Conservation (phyloP, 202 grass and related monocot species). For the Panicum hallii region DNA sequence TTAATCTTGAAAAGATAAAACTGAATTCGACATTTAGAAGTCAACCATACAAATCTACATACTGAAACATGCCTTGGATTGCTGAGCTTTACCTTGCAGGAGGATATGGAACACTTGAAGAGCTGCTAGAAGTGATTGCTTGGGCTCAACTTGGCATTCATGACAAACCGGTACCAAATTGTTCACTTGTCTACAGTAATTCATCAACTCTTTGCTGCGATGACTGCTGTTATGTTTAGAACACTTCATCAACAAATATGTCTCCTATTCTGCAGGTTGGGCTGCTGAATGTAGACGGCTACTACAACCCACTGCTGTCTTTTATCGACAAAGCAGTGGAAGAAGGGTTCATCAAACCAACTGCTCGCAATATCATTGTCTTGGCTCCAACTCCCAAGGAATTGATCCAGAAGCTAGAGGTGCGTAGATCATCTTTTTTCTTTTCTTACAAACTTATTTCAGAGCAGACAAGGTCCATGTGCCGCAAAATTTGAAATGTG, state of each 20-base stretch:
- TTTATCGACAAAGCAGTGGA: conserved; percentile 77
- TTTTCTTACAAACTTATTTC: not conserved
- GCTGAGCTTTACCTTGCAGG: conserved; percentile 45
- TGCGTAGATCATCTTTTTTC: not conserved
- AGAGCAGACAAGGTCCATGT: not conserved
- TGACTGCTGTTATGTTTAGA: not conserved
- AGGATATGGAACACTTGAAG: conserved; percentile 70
- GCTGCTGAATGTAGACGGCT: conserved; percentile 70
- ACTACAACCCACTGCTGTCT: conserved; percentile 61
- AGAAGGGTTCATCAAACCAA: conserved; percentile 69
- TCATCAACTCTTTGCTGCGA: not conserved
- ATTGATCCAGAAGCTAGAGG: conserved; percentile 26
- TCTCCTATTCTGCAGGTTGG: conserved; percentile 49
- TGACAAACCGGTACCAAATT: conserved; percentile 58
- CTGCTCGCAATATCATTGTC: conserved; percentile 11
- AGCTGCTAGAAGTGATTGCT: conserved; percentile 67
- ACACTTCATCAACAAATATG: not conserved
- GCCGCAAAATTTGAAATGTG: not conserved
- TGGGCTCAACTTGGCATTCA: conserved; percentile 79
- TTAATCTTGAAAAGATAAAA: conserved; percentile 12
- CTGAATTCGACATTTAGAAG: not conserved
- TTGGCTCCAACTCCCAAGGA: conserved; percentile 27
- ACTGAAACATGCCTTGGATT: not conserved
- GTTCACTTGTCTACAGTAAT: not conserved
- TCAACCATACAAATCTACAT: not conserved